A percentile compares a stretch with the other conserved stretches of the same genome.
These are phyloP conservation scores for Exophiala xenobiotica DNA, from an alignment of 2,329 filamentous ascomycete genomes.

Conservation along the genomic window DNA sequence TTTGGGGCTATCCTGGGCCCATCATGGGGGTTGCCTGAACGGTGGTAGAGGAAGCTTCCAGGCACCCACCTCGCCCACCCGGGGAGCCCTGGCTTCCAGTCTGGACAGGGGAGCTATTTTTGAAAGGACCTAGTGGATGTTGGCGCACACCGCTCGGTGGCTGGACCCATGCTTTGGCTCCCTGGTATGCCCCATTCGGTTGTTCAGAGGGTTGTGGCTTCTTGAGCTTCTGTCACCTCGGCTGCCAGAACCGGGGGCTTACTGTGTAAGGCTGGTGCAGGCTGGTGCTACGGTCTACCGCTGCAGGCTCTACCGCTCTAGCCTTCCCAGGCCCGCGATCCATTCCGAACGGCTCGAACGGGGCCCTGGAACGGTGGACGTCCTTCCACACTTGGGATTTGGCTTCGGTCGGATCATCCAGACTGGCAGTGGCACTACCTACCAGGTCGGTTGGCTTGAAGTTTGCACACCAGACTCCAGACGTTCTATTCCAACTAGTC, in stretches of 20 bases:
- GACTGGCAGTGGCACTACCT: no score
- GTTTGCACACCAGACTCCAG: no score
- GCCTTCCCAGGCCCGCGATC: conserved; percentile 20
- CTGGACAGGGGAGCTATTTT: conserved; percentile 23
- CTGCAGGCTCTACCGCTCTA: conserved; percentile 10
- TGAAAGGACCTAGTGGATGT: conserved; percentile 7
- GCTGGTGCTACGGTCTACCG: no score
- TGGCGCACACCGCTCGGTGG: conserved; percentile 5
- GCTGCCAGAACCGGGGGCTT: conserved; percentile 26
- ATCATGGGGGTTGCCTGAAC: neutral
- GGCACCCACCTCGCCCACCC: no score
- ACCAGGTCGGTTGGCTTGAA: no score
- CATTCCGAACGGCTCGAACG: conserved; percentile 21
- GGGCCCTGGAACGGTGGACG: no score
- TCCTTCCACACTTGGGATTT: conserved; percentile 1
- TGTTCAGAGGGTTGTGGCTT: conserved; percentile 25
- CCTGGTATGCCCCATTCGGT: conserved; percentile 25
- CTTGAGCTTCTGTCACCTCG: conserved; percentile 28
- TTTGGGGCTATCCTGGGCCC: neutral
- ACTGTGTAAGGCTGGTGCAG: no score
- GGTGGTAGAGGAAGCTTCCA: neutral
- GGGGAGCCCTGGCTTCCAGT: conserved; percentile 4
- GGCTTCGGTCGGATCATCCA: neutral
- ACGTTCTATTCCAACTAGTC: no score
- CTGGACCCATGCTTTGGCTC: no score